Evolutionary conservation across 2,329 filamentous ascomycete species (phyloP), one percentile per base, ranked within the genome.

Genomic region (Aureobasidium sp.): DNA sequence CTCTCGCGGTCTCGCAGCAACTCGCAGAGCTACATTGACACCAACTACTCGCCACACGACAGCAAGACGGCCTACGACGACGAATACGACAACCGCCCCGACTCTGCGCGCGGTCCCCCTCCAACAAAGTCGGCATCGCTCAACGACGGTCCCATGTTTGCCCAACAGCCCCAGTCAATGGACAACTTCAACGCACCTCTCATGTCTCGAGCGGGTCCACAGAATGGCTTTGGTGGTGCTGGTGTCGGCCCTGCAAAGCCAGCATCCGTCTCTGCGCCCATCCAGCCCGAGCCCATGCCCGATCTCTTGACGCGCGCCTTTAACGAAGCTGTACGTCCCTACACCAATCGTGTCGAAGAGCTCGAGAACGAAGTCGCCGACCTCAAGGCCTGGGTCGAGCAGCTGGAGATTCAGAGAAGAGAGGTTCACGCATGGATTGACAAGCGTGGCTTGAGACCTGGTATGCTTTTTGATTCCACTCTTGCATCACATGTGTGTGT

Each of bases 401-500:
- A 77, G 67, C 69, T 81, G 63, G 78, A 81, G 70, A 70, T 74
- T 63, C 77, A 81, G 73, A 72, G 78, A 63, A 72, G 73, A 29
- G 79, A 81, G 62, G 76, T 81, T 35, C 77, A 80, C 68, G 74
- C 75, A 51, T 81, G 79, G 79, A 81, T 81, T 60, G 79, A 81
- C 71, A 81, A 81, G 74, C 73, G 79, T 42, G 79, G 79, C 23
- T 66, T 81, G 54, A 70, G 79, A 67, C 79, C 79, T 63, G 79
- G 79, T 81, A 71, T 61, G 75, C 27, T 25, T 15, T 21, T 3
- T n/a, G 33, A 10, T 9, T 13, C 4, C 35, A 13, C 37, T 25
- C 15, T 8, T 17, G 19, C 7, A 21, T 13, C 13, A 31, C 9
- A 19, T 0, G 6, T 13, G 25, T 37, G n/a, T n/a, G n/a, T n/a